A percentile compares a stretch with the other conserved stretches of the same genome.
These are phyloP conservation scores for Diaporthe ampelina DNA, from an alignment of 2,329 filamentous ascomycete genomes.

Conservation along the genomic window DNA sequence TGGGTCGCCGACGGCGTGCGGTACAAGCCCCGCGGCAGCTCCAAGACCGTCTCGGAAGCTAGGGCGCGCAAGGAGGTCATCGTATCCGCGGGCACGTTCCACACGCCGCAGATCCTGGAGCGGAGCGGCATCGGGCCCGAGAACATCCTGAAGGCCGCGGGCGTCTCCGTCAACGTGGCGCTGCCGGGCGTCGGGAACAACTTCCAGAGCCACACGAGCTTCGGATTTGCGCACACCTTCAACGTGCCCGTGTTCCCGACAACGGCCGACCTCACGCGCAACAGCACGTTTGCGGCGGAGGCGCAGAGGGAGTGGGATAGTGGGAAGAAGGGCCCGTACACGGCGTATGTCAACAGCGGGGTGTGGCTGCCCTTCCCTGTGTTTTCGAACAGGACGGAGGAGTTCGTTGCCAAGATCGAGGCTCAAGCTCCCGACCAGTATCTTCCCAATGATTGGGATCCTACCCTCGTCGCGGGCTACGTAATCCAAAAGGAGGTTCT, in stretches of 20 bases:
- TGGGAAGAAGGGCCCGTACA: slow-evolving; percentile 7
- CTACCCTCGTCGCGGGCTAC: slow-evolving; percentile 7
- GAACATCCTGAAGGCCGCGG: slow-evolving; percentile 57
- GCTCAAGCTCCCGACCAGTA: slow-evolving; percentile 13
- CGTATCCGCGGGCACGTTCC: slow-evolving; percentile 69
- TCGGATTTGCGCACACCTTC: slow-evolving; percentile 1
- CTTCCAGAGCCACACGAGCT: slow-evolving; percentile 60
- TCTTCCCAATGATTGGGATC: not conserved
- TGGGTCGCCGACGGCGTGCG: slow-evolving; percentile 26
- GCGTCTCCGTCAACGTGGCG: slow-evolving; percentile 47
- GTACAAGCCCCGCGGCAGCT: slow-evolving; percentile 22
- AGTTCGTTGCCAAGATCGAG: not conserved
- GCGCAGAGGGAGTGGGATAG: slow-evolving; percentile 15
- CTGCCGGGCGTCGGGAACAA: slow-evolving; percentile 63
- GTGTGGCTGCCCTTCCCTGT: slow-evolving; percentile 27
- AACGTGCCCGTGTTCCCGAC: slow-evolving; percentile 24
- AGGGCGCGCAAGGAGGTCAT: slow-evolving; percentile 62
- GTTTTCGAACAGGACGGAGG: slow-evolving; percentile 24
- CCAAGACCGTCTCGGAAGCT: slow-evolving; percentile 21
- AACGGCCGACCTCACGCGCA: not conserved
- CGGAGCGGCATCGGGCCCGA: slow-evolving; percentile 70
- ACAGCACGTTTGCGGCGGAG: slow-evolving; percentile 12
- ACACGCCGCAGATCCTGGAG: slow-evolving; percentile 72
- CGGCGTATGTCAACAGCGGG: slow-evolving; percentile 25
- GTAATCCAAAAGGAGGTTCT: slow-evolving; percentile 23